A percentile compares a stretch with the other conserved stretches of the same genome.
These are phyloP conservation scores for Exophiala bonariae DNA, from an alignment of 2,329 filamentous ascomycete genomes.

Conservation along the genomic window DNA sequence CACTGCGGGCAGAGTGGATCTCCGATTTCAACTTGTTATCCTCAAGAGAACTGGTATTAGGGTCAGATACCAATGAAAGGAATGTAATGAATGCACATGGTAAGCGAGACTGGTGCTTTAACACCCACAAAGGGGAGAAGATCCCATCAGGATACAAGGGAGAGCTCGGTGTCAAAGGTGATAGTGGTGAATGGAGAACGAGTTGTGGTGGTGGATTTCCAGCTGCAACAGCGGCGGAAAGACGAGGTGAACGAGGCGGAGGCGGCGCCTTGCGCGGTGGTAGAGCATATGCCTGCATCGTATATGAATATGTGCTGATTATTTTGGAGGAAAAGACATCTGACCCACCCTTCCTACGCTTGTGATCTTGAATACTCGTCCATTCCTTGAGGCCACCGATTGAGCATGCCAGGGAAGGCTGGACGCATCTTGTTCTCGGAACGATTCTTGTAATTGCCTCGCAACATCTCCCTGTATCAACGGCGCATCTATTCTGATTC, in stretches of 20 bases:
- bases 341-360: constrained; percentile 77
- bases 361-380: constrained; percentile 65
- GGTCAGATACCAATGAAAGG: constrained; percentile 72
- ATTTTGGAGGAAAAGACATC: constrained; percentile 22
- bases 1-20: constrained; percentile 73
- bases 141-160: constrained; percentile 86
- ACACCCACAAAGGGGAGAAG: constrained; percentile 77
- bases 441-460: constrained; percentile 63
- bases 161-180: constrained; percentile 81
- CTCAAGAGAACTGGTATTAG: constrained; percentile 71
- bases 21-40: constrained; percentile 88
- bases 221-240: constrained; percentile 46
- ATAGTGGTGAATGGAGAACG: constrained; percentile 85
- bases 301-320: constrained; percentile 20
- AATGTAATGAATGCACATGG: constrained; percentile 80
- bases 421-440: constrained; percentile 65
- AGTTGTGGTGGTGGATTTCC: constrained; percentile 50
- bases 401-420: constrained; percentile 66
- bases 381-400: constrained; percentile 51
- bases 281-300: constrained; percentile 51
- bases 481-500: constrained; percentile 71
- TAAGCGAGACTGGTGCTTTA: constrained; percentile 82
- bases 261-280: constrained; percentile 64
- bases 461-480: constrained; percentile 66
- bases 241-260: constrained; percentile 51